These are phyloP conservation scores for Nematocida parisii DNA, from an alignment of 371 early-diverging fungal species.

Conservation along the genomic window DNA sequence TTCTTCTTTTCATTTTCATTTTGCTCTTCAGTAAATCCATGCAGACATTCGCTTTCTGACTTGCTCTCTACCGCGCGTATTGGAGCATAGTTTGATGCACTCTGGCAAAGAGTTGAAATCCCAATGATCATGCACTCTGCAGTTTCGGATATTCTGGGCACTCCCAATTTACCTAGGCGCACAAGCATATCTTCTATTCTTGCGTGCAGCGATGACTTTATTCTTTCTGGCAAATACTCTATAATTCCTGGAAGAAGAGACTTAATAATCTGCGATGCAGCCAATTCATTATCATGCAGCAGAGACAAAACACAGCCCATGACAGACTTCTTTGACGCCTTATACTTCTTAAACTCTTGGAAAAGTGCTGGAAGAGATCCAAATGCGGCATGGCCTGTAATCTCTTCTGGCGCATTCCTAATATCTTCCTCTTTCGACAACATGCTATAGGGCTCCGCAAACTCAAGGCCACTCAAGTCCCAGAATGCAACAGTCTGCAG, in stretches of 20 bases:
- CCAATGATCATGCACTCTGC: conserved; percentile 42
- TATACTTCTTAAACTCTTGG: conserved; percentile 16
- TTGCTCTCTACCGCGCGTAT: neutral
- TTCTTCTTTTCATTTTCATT: neutral
- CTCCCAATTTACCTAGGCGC: conserved; percentile 21
- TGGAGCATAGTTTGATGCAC: conserved; percentile 4
- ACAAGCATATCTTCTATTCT: conserved; percentile 46
- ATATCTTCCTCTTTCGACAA: neutral
- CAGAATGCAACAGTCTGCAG: conserved; percentile 27
- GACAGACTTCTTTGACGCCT: conserved; percentile 3
- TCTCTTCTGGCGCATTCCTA: neutral
- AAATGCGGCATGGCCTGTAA: neutral
- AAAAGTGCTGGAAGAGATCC: conserved; percentile 10
- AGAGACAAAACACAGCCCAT: conserved; percentile 21
- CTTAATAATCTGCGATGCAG: neutral
- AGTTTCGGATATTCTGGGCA: conserved; percentile 12
- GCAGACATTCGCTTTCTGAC: neutral
- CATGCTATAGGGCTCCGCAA: neutral
- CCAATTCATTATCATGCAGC: conserved; percentile 19
- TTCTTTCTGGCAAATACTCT: neutral
- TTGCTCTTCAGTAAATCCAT: neutral
- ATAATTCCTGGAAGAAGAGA: conserved; percentile 15
- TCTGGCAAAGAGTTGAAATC: conserved; percentile 21
- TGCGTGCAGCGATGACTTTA: conserved; percentile 17
- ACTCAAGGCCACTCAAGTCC: neutral